Conservation (phyloP, 352 stramenopile species). For the Saprolegnia diclina region DNA sequence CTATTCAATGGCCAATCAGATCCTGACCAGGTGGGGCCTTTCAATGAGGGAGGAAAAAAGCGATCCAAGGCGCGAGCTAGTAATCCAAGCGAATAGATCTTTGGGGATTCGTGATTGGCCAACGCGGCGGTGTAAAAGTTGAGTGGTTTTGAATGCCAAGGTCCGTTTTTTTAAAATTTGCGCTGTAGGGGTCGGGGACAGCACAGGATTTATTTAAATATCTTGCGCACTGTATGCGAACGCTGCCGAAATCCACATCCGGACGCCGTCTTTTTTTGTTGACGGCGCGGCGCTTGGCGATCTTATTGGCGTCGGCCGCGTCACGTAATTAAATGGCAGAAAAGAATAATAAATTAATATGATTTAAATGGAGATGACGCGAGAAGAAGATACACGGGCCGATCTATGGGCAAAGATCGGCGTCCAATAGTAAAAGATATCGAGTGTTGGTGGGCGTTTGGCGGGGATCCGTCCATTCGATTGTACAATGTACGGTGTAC, state of each 20-base stretch:
- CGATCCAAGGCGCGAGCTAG: slow-evolving; percentile 6
- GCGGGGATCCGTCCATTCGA: not conserved
- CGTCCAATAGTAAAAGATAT: not conserved
- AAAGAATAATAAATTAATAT: not conserved
- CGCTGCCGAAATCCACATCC: not conserved
- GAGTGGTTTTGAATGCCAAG: slow-evolving; percentile 18
- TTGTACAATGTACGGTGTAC: not conserved
- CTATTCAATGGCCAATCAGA: not conserved
- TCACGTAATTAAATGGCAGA: no score
- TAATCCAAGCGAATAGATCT: slow-evolving; percentile 22
- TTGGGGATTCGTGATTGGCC: slow-evolving; percentile 11
- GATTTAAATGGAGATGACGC: not conserved
- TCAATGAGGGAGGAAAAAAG: slow-evolving; percentile 15
- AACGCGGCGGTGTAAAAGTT: not conserved
- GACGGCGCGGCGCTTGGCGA: not conserved
- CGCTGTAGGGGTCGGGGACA: not conserved
- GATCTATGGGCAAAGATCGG: slow-evolving; percentile 12
- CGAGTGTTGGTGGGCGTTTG: slow-evolving; percentile 15
- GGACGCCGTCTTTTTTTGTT: not conserved
- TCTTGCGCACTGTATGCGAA: not conserved
- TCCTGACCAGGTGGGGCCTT: not conserved
- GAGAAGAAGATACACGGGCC: not conserved
- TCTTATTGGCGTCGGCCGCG: not conserved
- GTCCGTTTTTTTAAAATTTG: not conserved
- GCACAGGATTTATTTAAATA: not conserved